Conservation (phyloP, 1,284 basidiomycete genomes). For the Cryptococcus hybrid region DNA sequence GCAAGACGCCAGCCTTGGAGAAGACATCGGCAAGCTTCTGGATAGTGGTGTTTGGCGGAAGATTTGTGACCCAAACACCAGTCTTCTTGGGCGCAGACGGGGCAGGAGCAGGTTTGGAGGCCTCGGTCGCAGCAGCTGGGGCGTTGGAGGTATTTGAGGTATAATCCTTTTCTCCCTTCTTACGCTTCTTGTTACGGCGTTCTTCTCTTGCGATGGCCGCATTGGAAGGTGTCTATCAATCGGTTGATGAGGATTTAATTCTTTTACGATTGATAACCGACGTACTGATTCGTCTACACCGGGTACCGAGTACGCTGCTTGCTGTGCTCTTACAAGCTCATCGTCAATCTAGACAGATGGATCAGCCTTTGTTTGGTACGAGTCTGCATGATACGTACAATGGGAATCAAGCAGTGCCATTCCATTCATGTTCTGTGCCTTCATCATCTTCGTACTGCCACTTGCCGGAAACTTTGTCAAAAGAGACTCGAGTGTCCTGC, state of each 20-base stretch:
- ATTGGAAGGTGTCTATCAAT: slow-evolving; percentile 69
- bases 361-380: neutral
- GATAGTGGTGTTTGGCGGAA: slow-evolving; percentile 72
- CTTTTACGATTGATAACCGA: slow-evolving; percentile 12
- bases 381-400: slow-evolving; percentile 57
- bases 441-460: slow-evolving; percentile 90
- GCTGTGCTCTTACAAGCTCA: slow-evolving; percentile 76
- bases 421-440: slow-evolving; percentile 86
- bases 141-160: slow-evolving; percentile 58
- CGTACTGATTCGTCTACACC: slow-evolving; percentile 89
- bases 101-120: slow-evolving; percentile 2
- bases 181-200: slow-evolving; percentile 59
- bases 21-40: slow-evolving; percentile 81
- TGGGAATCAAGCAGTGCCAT: slow-evolving; percentile 73
- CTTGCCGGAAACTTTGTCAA: slow-evolving; percentile 69
- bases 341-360: slow-evolving; percentile 65
- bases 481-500: slow-evolving; percentile 67
- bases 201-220: slow-evolving; percentile 69
- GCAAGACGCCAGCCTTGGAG: slow-evolving; percentile 84
- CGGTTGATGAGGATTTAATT: neutral
- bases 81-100: slow-evolving; percentile 63
- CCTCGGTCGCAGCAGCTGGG: slow-evolving; percentile 8
- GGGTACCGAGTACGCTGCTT: slow-evolving; percentile 83
- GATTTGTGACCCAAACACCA: slow-evolving; percentile 83
- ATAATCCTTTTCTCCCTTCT: slow-evolving; percentile 66